Evolutionary conservation across 2,329 filamentous ascomycete genomes (phyloP).

Genomic region (Calonectria henricotiae): DNA sequence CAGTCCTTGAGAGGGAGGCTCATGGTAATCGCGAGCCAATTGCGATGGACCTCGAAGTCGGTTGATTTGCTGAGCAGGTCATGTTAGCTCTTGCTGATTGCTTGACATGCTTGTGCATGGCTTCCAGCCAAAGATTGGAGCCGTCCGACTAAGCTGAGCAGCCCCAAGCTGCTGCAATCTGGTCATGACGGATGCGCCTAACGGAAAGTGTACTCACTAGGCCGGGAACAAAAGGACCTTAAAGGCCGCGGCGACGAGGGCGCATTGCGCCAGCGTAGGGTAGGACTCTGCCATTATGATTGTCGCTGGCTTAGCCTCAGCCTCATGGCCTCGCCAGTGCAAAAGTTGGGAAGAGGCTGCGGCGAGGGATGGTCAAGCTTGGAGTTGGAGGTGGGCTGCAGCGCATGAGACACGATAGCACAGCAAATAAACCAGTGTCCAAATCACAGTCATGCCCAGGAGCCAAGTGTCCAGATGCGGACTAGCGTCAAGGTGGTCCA

Average conservation of each 20-base stretch:
- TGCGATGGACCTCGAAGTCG: constrained; percentile 98
- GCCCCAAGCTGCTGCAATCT: constrained; percentile 1
- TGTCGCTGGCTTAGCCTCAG: constrained; percentile 39
- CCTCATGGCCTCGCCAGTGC: constrained; percentile 48
- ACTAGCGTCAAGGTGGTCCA: constrained; percentile 18
- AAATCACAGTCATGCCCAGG: constrained; percentile 29
- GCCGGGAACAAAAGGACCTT: constrained; percentile 95
- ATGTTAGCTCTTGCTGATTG: constrained; percentile 14
- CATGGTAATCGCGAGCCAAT: constrained; percentile 97
- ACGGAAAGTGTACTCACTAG: constrained; percentile 77
- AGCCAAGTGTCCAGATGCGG: constrained; percentile 18
- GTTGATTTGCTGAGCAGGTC: constrained; percentile 86
- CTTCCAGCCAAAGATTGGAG: background rate
- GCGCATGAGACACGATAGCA: constrained; percentile 25
- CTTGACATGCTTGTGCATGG: background rate
- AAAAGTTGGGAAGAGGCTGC: constrained; percentile 25
- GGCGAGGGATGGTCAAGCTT: constrained; percentile 7
- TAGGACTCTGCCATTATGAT: constrained; percentile 82
- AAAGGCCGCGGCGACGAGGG: constrained; percentile 87
- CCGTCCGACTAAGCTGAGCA: constrained; percentile 4
- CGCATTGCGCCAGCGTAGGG: constrained; percentile 91
- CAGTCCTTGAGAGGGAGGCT: constrained; percentile 89
- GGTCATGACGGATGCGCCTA: constrained; percentile 16
- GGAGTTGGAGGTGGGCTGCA: constrained; percentile 23
- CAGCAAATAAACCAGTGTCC: constrained; percentile 10